Evolutionary conservation across 331 rosid species (phyloP).

Genomic region (Quercus lobata): DNA sequence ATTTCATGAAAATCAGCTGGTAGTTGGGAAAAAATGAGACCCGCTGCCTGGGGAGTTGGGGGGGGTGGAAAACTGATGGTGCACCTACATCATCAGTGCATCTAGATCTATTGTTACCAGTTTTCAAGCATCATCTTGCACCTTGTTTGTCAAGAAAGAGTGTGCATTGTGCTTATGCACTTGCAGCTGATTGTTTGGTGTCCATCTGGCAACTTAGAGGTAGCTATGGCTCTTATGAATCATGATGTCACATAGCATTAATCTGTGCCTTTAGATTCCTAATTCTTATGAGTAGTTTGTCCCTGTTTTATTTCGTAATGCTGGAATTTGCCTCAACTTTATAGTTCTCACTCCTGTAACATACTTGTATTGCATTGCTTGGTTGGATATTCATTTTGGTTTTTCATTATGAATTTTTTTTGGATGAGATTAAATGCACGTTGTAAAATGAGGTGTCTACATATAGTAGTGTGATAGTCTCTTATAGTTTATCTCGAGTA

Average conservation of each 20-base stretch:
- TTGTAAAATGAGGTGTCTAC: background rate
- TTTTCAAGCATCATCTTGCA: background rate
- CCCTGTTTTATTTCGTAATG: background rate
- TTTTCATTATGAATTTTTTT: background rate
- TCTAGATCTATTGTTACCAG: background rate
- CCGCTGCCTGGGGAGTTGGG: too few relatives aligned
- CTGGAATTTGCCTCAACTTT: background rate
- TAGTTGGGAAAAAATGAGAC: background rate
- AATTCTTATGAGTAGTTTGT: background rate
- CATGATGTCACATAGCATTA: background rate
- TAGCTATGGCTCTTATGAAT: background rate
- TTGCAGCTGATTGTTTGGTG: background rate
- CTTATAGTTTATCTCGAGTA: too few relatives aligned
- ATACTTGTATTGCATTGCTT: background rate
- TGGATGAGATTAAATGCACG: too few relatives aligned
- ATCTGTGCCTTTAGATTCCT: background rate
- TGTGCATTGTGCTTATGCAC: slow-evolving; percentile 4
- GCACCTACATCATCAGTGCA: slow-evolving; percentile 1
- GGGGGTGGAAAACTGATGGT: background rate
- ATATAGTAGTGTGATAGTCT: background rate
- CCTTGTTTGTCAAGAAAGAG: background rate
- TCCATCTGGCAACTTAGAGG: background rate
- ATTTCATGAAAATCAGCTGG: background rate
- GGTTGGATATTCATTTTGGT: background rate
- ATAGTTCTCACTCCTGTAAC: background rate